Evolutionary conservation across 108 stramenopile genomes (phyloP).

Genomic region (Thalassiosira profunda): DNA sequence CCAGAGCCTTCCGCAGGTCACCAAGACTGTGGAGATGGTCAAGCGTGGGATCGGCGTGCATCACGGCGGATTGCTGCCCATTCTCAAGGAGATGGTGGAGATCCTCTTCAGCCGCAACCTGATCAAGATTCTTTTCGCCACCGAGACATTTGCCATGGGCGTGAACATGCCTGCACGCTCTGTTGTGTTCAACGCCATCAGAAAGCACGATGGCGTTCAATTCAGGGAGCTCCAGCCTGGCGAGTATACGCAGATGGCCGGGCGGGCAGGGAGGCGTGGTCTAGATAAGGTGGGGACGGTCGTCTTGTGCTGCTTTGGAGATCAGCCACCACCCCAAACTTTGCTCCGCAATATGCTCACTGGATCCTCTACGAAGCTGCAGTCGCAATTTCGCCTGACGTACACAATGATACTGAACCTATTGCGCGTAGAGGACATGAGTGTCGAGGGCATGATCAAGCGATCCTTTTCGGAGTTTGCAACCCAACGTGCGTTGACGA

Average conservation of each 20-base stretch:
- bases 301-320: slow-evolving; percentile 73
- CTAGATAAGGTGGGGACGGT: slow-evolving; percentile 94
- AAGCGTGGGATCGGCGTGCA: slow-evolving; percentile 96
- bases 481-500: slow-evolving; percentile 94
- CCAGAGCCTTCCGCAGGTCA: slow-evolving; percentile 91
- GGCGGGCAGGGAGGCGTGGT: slow-evolving; percentile 97
- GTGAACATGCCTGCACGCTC: slow-evolving; percentile 99
- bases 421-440: slow-evolving; percentile 95
- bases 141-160: slow-evolving; percentile 98
- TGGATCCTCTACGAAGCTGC: slow-evolving; percentile 86
- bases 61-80: slow-evolving; percentile 98
- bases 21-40: slow-evolving; percentile 84
- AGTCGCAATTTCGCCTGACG: slow-evolving; percentile 95
- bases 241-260: slow-evolving; percentile 99
- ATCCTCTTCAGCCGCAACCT: slow-evolving; percentile 95
- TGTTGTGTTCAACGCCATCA: slow-evolving; percentile 95
- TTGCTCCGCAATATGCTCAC: slow-evolving; percentile 91
- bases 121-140: slow-evolving; percentile 97
- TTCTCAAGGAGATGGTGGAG: slow-evolving; percentile 97
- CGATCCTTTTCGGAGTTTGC: slow-evolving; percentile 89
- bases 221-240: slow-evolving; percentile 85
- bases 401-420: slow-evolving; percentile 99
- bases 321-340: slow-evolving; percentile 69
- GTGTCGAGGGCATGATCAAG: slow-evolving; percentile 98
- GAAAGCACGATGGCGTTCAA: slow-evolving; percentile 96